Percentiles rank a stretch among this genome's conserved stretches.
phyloP scores from a whole-genome alignment of 75 land plant species.

The Chamaecyparis obtusa region DNA sequence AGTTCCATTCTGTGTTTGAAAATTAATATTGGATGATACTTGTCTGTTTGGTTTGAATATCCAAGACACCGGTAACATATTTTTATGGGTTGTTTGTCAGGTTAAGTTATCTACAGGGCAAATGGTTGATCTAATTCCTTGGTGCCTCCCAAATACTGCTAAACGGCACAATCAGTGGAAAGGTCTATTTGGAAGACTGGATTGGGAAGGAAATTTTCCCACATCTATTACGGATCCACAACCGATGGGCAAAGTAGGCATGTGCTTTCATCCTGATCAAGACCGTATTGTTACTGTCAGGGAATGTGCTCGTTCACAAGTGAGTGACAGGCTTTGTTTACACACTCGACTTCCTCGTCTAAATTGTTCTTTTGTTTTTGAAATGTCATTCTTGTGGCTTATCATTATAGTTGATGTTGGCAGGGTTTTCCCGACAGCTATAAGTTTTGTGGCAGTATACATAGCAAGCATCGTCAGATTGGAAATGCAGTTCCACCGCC shows the following conservation, averaged over 20 bases:
- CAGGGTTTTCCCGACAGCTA: slow-evolving; percentile 95
- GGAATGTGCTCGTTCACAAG: slow-evolving; percentile 99
- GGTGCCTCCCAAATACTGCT: slow-evolving; percentile 98
- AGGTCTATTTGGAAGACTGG: slow-evolving; percentile 91
- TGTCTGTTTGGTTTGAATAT: not conserved
- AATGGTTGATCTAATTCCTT: slow-evolving; percentile 88
- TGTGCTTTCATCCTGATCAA: slow-evolving; percentile 99
- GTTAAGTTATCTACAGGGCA: slow-evolving; percentile 84
- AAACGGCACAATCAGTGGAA: slow-evolving; percentile 98
- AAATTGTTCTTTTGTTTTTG: not conserved
- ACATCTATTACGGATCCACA: slow-evolving; percentile 98
- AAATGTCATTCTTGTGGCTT: not conserved
- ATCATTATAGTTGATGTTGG: slow-evolving; percentile 15
- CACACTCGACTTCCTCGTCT: not conserved
- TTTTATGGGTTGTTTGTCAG: slow-evolving; percentile 31
- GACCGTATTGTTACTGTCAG: slow-evolving; percentile 95
- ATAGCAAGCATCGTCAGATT: slow-evolving; percentile 81
- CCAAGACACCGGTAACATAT: not conserved
- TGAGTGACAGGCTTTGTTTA: slow-evolving; percentile 18
- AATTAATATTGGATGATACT: not conserved
- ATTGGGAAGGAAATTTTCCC: slow-evolving; percentile 99
- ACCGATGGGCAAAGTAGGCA: slow-evolving; percentile 99
- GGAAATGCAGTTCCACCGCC: slow-evolving; percentile 99
- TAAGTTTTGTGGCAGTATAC: slow-evolving; percentile 74
- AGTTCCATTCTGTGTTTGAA: not conserved